A percentile compares a stretch with the other conserved stretches of the same genome.
Conservation (phyloP, 2,329 filamentous ascomycete genomes). For the Aureobasidium sp. region DNA sequence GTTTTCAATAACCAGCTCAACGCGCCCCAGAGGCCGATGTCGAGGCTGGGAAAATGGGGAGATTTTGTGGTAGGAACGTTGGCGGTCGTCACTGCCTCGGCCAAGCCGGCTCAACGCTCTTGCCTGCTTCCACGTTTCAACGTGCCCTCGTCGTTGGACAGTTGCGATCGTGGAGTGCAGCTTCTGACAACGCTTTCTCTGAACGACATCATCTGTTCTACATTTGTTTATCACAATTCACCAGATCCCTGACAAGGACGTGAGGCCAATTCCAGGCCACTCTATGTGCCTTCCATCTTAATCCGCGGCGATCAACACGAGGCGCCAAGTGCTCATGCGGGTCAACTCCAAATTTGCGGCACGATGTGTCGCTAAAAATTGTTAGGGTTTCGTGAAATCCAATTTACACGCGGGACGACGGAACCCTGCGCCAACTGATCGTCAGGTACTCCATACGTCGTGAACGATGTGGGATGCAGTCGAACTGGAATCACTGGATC, state of each 20-base stretch:
- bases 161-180: neutral
- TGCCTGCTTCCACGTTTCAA: conserved; percentile 2
- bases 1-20: neutral
- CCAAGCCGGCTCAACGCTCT: conserved; percentile 1
- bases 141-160: neutral
- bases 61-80: neutral
- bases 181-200: neutral
- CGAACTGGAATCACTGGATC: neutral
- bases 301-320: conserved; percentile 6
- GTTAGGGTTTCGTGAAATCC: neutral
- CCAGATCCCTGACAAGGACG: neutral
- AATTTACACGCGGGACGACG: neutral
- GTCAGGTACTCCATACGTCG: neutral
- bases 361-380: conserved; percentile 2
- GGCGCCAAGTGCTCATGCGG: conserved; percentile 3
- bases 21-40: neutral
- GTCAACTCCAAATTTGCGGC: conserved; percentile 5
- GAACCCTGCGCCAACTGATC: conserved; percentile 3
- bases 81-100: neutral
- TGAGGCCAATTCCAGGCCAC: neutral
- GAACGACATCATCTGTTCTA: neutral
- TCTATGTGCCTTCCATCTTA: neutral
- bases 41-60: neutral
- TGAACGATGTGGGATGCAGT: neutral
- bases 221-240: neutral